Evolutionary conservation across 75 land plant species (phyloP).

Genomic region (Cupressus sempervirens): DNA sequence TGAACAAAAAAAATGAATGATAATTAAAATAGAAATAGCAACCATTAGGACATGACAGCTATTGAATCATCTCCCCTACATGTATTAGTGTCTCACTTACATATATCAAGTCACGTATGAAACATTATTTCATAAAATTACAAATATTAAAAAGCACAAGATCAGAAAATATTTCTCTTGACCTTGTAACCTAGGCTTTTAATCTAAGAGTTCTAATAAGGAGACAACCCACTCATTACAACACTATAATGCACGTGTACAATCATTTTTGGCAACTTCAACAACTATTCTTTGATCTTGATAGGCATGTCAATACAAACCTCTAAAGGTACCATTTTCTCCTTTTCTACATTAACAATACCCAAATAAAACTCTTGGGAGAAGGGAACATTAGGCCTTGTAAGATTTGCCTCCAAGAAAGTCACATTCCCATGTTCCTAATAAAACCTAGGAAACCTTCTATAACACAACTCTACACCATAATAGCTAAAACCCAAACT

Average conservation of each 20-base stretch:
- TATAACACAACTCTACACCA: neutral
- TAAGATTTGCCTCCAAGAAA: neutral
- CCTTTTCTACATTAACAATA: neutral
- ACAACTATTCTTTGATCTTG: neutral
- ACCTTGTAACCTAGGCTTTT: neutral
- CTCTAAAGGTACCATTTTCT: neutral
- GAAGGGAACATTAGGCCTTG: neutral
- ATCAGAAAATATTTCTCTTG: neutral
- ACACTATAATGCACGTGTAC: neutral
- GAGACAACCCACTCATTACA: neutral
- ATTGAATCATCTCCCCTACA: no score
- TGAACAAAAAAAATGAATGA: no score
- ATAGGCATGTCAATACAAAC: neutral
- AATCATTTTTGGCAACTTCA: neutral
- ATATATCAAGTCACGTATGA: no score
- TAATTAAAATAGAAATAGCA: no score
- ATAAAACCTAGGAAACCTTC: neutral
- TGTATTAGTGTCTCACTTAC: no score
- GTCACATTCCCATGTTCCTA: neutral
- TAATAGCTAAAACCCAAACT: neutral
- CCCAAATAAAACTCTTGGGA: neutral
- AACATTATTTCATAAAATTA: no score
- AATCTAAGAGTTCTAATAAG: neutral
- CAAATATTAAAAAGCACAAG: no score
- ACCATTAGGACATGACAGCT: no score